These are phyloP conservation scores for Thalassia testudinum DNA, from an alignment of 116 monocot species.

Conservation along the genomic window DNA sequence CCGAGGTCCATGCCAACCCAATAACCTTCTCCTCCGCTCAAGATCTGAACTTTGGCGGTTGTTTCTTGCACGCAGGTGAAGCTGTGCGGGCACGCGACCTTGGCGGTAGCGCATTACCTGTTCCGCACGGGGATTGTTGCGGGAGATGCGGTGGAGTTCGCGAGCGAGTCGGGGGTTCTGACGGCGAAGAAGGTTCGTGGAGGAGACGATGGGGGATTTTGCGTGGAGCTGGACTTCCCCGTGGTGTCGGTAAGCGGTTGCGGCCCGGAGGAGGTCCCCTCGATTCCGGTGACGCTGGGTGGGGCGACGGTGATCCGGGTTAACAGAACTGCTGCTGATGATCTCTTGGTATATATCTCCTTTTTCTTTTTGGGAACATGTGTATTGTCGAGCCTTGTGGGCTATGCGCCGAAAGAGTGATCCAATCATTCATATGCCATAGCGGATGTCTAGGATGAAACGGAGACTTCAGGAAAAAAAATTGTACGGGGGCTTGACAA, in stretches of 20 bases:
- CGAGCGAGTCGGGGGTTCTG: conserved; percentile 50
- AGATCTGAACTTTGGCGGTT: conserved; percentile 10
- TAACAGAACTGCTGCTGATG: conserved; percentile 26
- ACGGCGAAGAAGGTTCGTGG: conserved; percentile 34
- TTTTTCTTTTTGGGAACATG: no score
- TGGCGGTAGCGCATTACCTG: conserved; percentile 78
- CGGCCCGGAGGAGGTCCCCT: conserved; percentile 21
- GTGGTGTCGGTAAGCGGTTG: conserved; percentile 18
- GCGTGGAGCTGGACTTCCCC: conserved; percentile 79
- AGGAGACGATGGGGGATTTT: conserved; percentile 12
- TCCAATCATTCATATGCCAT: no score
- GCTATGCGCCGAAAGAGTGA: no score
- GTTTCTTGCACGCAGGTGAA: no score
- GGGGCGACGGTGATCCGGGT: conserved; percentile 31
- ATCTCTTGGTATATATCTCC: conserved; percentile 53
- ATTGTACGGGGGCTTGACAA: no score
- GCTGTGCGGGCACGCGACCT: conserved; percentile 85
- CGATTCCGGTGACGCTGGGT: conserved; percentile 50
- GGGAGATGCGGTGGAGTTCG: conserved; percentile 42
- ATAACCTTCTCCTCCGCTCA: neutral
- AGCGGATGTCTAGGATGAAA: no score
- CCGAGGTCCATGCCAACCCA: conserved; percentile 34
- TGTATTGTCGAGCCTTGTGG: no score
- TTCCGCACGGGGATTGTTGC: conserved; percentile 26
- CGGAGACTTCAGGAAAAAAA: no score